These are phyloP conservation scores for Umbilicus rupestris DNA, from an alignment of 164 flowering plant genomes.

Conservation along the genomic window DNA sequence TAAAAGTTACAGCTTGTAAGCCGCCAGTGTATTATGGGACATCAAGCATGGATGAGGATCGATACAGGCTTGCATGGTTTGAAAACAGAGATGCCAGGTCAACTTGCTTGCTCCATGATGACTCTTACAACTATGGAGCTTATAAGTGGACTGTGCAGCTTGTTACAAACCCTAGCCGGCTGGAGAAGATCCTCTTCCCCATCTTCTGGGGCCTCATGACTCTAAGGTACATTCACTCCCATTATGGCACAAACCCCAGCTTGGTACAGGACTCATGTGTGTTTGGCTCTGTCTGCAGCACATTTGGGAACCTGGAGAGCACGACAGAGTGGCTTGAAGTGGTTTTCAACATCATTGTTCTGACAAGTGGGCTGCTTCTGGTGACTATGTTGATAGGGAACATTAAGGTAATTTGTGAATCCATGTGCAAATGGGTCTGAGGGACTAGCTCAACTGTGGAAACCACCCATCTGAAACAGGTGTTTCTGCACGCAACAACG, in stretches of 20 bases:
- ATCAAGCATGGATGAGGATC: constrained; percentile 23
- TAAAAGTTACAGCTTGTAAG: constrained; percentile 44
- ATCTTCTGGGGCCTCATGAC: constrained; percentile 99
- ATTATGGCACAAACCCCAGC: no score
- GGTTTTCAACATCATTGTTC: constrained; percentile 75
- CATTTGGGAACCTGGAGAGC: constrained; percentile 89
- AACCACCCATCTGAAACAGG: constrained; percentile 20
- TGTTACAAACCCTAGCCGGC: constrained; percentile 55
- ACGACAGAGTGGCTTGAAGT: constrained; percentile 92
- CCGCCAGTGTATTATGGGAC: constrained; percentile 68
- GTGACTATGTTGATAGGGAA: constrained; percentile 96
- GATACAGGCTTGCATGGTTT: constrained; percentile 51
- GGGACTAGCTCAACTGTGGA: neutral
- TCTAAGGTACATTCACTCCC: constrained; percentile 72
- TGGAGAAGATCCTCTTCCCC: constrained; percentile 85
- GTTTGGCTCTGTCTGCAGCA: no score
- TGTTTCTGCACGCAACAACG: constrained; percentile 67
- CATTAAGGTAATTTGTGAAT: constrained; percentile 53
- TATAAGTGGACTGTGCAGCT: constrained; percentile 84
- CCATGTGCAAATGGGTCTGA: constrained; percentile 12
- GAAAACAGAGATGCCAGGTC: constrained; percentile 38
- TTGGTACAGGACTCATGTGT: no score
- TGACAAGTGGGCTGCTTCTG: constrained; percentile 75
- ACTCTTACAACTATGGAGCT: constrained; percentile 66
- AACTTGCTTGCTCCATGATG: constrained; percentile 39